Base-by-base conservation (phyloP, 495 filamentous ascomycete species). In the Aspergillus incahuasiensis region DNA sequence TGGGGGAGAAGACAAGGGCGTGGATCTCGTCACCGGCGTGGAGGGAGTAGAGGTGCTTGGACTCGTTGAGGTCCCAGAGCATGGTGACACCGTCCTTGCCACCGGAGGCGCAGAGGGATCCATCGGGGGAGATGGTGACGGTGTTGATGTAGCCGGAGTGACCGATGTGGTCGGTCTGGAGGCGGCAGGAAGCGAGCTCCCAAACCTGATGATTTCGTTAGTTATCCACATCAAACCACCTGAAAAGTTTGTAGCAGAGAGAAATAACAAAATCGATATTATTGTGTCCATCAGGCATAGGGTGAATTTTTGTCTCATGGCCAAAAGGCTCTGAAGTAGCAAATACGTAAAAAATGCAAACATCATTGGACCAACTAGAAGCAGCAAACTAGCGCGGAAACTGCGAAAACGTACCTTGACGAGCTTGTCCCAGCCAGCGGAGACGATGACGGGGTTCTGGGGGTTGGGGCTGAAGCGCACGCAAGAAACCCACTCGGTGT, bases 111-210 rank as follows among this genome's bases (percentile, higher is more conserved):
- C 94, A 99, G 68, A 99, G 94, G 59, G 94, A 99, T 65, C 94
- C 94, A 74, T 99, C 94, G 69, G 94, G 94, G 64, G 95, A 97
- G 84, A 99, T 97, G 73, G 94, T 99, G 76, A 99, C 94, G 73
- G 94, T 95, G 88, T 99, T 99, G 86, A 99, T 99, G 84, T 99
- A 97, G 68, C 94, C 94, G 70, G 90, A 90, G 86, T 99, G 94
- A 77, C 94, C 94, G 76, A 95, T 95, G 86, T 99, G 95, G 85
- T 99, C 94, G 69, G 94, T 99, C 81, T 99, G 94, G 72, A 99
- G 88, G 74, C 92, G 90, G 90, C 94, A 99, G 70, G 88, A 90
- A 64, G 92, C 92, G 70, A 99, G 90, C 79, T 99, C 94, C 94
- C 94, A 99, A 69, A 99, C 94, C 94, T 98, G 46, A 46, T 39